Evolutionary conservation across 164 flowering plant species (phyloP).

Genomic region (Macadamia integrifolia): DNA sequence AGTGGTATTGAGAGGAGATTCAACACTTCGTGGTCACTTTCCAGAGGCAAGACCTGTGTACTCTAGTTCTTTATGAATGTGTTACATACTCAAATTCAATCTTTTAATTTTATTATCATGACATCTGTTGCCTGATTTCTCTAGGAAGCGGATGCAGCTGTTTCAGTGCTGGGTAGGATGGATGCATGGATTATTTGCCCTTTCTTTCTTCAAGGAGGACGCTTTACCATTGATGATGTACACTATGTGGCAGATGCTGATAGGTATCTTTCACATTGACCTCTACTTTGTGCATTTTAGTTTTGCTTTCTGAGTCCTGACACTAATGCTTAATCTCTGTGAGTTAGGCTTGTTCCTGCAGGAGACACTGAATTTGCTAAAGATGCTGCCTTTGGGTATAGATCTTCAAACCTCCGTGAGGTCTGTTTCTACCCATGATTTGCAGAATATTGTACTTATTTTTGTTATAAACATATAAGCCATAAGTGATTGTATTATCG

Average conservation of each 20-base stretch:
- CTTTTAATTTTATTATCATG: background rate
- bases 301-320: background rate
- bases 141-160: constrained; percentile 96
- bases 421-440: constrained; percentile 28
- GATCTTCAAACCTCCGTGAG: constrained; percentile 87
- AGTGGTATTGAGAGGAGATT: constrained; percentile 96
- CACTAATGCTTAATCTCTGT: constrained; percentile 9
- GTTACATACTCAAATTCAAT: background rate
- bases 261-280: constrained; percentile 33
- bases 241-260: constrained; percentile 93
- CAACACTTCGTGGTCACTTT: constrained; percentile 97
- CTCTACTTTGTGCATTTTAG: background rate
- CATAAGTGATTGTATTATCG: background rate
- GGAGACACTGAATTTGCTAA: constrained; percentile 98
- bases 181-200: constrained; percentile 99
- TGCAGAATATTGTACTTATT: background rate
- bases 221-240: constrained; percentile 79
- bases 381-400: constrained; percentile 94
- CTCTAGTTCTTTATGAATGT: background rate
- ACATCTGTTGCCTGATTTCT: constrained; percentile 5
- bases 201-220: constrained; percentile 97
- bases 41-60: constrained; percentile 68
- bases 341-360: constrained; percentile 82
- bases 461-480: background rate
- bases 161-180: constrained; percentile 84